phyloP scores from a whole-genome alignment of 202 grass and related monocot genomes.

The Sporobolus alterniflorus region DNA sequence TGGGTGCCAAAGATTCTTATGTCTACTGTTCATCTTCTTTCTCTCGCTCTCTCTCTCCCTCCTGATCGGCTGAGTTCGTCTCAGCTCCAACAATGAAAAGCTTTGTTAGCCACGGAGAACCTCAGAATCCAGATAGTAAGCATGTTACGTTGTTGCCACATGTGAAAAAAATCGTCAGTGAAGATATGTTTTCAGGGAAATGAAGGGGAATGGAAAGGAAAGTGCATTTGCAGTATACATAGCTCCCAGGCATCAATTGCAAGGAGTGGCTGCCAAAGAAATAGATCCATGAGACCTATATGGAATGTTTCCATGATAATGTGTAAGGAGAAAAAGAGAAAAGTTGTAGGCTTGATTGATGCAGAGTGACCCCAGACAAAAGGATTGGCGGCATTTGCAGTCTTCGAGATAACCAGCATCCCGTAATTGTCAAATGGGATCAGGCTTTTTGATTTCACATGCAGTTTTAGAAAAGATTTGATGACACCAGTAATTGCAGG shows the following conservation, averaged over 20 bases:
- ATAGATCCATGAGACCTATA: slow-evolving; percentile 39
- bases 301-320: background rate
- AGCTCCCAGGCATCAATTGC: slow-evolving; percentile 98
- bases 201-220: slow-evolving; percentile 1
- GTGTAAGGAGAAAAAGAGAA: background rate
- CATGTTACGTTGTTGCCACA: slow-evolving; percentile 77
- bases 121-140: slow-evolving; percentile 94
- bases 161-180: slow-evolving; percentile 3
- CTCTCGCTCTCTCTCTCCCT: too few relatives aligned
- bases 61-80: too few relatives aligned
- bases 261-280: slow-evolving; percentile 83
- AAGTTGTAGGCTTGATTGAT: slow-evolving; percentile 30
- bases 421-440: slow-evolving; percentile 73
- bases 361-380: slow-evolving; percentile 90
- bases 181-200: background rate
- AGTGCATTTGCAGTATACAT: background rate
- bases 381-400: slow-evolving; percentile 87
- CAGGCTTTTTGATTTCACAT: slow-evolving; percentile 78
- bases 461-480: slow-evolving; percentile 19
- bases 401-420: slow-evolving; percentile 78
- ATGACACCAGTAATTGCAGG: background rate
- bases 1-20: too few relatives aligned
- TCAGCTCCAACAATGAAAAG: too few relatives aligned
- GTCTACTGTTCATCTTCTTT: too few relatives aligned
- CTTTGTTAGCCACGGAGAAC: slow-evolving; percentile 44